Base-by-base conservation (phyloP, 2,329 filamentous ascomycete species). In the Paracoccidioides lutzii region DNA sequence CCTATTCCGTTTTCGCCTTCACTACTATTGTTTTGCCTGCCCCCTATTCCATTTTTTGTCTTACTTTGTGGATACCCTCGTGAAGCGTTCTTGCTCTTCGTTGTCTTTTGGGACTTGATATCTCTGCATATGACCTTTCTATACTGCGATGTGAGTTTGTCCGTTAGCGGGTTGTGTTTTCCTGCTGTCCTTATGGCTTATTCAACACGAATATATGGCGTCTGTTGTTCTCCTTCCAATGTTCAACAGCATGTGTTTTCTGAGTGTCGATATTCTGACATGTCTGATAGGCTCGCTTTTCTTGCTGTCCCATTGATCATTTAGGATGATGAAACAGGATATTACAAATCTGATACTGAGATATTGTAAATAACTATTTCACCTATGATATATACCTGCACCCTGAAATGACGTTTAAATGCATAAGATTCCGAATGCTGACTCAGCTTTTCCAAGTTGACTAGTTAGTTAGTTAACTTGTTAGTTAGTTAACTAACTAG, bases 31-130 rank as follows among this genome's bases (percentile, higher is more conserved):
- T 22, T 22, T 22, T 22, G 22, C 22, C 22, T 44, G 22, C 12
- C 3, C 33, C 33, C 12, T 30, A 14, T 38, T 12, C 30, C 42
- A n/a, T 33, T 33, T 9, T 30, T 40, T 43, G 22, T 46, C 28
- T 8, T 48, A 40, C 53, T 7, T 38, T 48, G 9, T 49, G 53
- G 44, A 48, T 48, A 54, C 42, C 53, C 53, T 38, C 44, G 3
- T 41, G 22, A 48, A 54, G 32, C 33, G 30, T 49, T 54, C 33
- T 35, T 52, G 22, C 22, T 22, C 22, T 22, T 22, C 50, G 12
- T 52, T n/a, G 28, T 37, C n/a, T 37, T 49, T 38, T 22, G 22
- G 46, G 46, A 37, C 46, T 49, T 49, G 14, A 2, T 49, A 49
- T 49, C 37, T 37, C 33, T 37, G 46, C 33, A 32, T n/a, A n/a